phyloP scores from a whole-genome alignment of 176 grass and related monocot genomes.

The Paspalum vaginatum region DNA sequence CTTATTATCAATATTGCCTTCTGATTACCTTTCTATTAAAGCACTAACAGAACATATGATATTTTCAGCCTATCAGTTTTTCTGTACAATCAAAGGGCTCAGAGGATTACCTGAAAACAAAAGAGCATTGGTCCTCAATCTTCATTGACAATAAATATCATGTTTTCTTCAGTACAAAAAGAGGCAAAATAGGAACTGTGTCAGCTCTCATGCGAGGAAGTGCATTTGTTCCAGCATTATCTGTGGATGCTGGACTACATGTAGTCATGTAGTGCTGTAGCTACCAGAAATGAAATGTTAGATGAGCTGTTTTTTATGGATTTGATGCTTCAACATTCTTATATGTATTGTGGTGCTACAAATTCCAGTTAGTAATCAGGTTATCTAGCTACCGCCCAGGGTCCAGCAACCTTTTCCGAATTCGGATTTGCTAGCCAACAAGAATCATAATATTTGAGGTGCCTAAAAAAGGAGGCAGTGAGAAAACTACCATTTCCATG shows the following conservation, averaged over 20 bases:
- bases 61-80: background rate
- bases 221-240: background rate
- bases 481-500: conserved; percentile 21
- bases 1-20: background rate
- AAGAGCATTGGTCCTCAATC: background rate
- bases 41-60: background rate
- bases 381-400: background rate
- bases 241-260: conserved; percentile 1
- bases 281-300: background rate
- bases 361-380: background rate
- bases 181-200: background rate
- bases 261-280: background rate
- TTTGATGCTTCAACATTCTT: background rate
- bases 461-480: background rate
- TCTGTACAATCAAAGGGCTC: background rate
- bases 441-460: background rate
- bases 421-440: background rate
- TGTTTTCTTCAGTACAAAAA: conserved; percentile 29
- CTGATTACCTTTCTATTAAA: background rate
- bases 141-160: conserved; percentile 13
- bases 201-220: background rate
- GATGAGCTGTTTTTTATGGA: background rate
- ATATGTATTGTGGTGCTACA: background rate
- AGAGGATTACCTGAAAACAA: background rate
- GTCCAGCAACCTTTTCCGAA: background rate